A percentile compares a stretch with the other conserved stretches of the same genome.
phyloP scores from a whole-genome alignment of 1,284 basidiomycete genomes.

The Irpex sp. region DNA sequence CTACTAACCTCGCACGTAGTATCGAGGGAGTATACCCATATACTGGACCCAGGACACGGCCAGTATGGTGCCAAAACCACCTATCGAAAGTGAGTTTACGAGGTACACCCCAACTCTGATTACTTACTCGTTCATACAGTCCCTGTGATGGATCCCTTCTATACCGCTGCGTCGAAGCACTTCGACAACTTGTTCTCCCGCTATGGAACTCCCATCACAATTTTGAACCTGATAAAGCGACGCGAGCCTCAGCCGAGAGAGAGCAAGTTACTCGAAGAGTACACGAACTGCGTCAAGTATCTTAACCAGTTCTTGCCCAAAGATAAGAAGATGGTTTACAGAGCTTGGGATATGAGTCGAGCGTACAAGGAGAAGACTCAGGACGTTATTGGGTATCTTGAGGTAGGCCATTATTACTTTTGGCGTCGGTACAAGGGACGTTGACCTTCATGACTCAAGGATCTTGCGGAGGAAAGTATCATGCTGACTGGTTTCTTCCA shows the following conservation, averaged over 20 bases:
- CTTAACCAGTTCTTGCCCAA: conserved; percentile 93
- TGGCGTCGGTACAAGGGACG: not conserved
- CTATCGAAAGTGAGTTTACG: conserved; percentile 80
- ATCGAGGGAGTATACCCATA: conserved; percentile 92
- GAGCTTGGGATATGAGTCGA: conserved; percentile 95
- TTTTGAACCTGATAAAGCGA: conserved; percentile 95
- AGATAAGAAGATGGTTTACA: conserved; percentile 86
- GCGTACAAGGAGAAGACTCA: conserved; percentile 92
- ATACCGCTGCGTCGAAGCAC: conserved; percentile 88
- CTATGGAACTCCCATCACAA: conserved; percentile 89
- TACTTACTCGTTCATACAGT: conserved; percentile 45
- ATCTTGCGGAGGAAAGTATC: conserved; percentile 92
- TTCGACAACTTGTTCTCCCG: conserved; percentile 91
- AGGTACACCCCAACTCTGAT: not conserved
- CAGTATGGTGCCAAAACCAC: conserved; percentile 88
- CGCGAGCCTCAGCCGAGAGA: conserved; percentile 82
- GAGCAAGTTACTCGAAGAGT: conserved; percentile 90
- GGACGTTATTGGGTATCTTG: conserved; percentile 94
- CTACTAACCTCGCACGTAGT: conserved; percentile 41
- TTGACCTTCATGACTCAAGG: conserved; percentile 27
- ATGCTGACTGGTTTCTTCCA: conserved; percentile 95
- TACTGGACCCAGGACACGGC: conserved; percentile 96
- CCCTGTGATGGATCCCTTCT: conserved; percentile 94
- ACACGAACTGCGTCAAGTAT: conserved; percentile 89
- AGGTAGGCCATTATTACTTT: conserved; percentile 29